phyloP scores from a whole-genome alignment of 2,329 filamentous ascomycete species.

The Xylaria sp. region DNA sequence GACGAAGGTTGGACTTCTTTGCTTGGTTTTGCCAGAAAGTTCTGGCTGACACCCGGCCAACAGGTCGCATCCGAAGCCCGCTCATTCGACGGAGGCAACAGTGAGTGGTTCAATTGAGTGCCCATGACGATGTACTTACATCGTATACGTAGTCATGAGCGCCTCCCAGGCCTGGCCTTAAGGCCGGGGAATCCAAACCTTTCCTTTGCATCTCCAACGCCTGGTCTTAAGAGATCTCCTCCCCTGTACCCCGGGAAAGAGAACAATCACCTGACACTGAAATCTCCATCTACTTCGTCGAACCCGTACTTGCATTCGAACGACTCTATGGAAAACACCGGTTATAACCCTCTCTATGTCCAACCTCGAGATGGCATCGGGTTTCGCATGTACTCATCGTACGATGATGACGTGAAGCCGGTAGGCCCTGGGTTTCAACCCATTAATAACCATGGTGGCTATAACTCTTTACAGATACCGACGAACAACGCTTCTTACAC shows the following conservation, averaged over 20 bases:
- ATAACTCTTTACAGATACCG: slow-evolving; percentile 29
- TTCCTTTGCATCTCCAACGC: slow-evolving; percentile 34
- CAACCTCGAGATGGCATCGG: slow-evolving; percentile 35
- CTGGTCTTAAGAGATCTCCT: slow-evolving; percentile 32
- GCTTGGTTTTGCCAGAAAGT: slow-evolving; percentile 8
- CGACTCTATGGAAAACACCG: slow-evolving; percentile 29
- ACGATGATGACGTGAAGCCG: slow-evolving; percentile 35
- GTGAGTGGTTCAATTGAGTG: slow-evolving; percentile 26
- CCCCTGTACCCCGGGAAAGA: slow-evolving; percentile 36
- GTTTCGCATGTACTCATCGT: slow-evolving; percentile 32
- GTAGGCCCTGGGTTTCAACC: slow-evolving; percentile 32
- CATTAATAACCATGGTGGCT: slow-evolving; percentile 27
- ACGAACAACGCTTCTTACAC: slow-evolving; percentile 22
- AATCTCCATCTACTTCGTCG: slow-evolving; percentile 26
- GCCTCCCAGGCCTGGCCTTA: slow-evolving; percentile 42
- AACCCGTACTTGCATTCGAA: slow-evolving; percentile 36
- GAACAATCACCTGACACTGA: slow-evolving; percentile 33
- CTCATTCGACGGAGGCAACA: slow-evolving; percentile 26
- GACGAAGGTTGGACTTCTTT: slow-evolving; percentile 33
- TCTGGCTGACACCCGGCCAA: slow-evolving; percentile 24
- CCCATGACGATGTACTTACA: slow-evolving; percentile 19
- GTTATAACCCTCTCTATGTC: slow-evolving; percentile 40
- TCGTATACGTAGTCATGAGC: slow-evolving; percentile 40
- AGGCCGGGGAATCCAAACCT: slow-evolving; percentile 43
- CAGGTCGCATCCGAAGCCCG: slow-evolving; percentile 24